Conservation (phyloP, 441 rosid genomes). For the Hura crepitans region DNA sequence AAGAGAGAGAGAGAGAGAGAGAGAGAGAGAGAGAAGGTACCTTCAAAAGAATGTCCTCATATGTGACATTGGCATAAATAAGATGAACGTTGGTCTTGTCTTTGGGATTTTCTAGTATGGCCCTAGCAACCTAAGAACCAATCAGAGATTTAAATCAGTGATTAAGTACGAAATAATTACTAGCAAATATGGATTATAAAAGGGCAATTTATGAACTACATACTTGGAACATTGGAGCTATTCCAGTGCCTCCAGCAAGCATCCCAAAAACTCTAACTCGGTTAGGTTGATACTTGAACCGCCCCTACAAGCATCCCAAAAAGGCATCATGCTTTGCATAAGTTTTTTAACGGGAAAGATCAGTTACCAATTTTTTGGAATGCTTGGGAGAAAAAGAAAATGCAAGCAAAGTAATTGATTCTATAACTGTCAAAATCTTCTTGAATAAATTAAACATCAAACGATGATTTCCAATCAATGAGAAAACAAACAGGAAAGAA, state of each 20-base stretch:
- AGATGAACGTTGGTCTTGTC: conserved; percentile 75
- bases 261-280: conserved; percentile 86
- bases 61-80: conserved; percentile 76
- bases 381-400: background rate
- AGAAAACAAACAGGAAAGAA: background rate
- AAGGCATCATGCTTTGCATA: background rate
- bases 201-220: conserved; percentile 15
- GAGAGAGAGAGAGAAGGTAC: conserved; percentile 31
- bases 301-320: conserved; percentile 47
- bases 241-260: conserved; percentile 96
- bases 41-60: conserved; percentile 82
- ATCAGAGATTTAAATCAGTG: background rate
- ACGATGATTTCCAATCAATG: background rate
- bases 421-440: background rate
- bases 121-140: conserved; percentile 63
- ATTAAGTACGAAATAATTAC: conserved; percentile 7
- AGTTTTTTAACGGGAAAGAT: background rate
- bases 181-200: background rate
- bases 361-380: background rate
- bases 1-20: background rate
- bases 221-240: conserved; percentile 98
- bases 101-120: conserved; percentile 71
- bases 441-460: background rate
- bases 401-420: background rate
- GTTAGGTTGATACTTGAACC: conserved; percentile 77